Percentiles rank a stretch among this genome's conserved stretches.
Evolutionary conservation across 805 yeast species (phyloP).

Genomic region (Yarrowia deformans): DNA sequence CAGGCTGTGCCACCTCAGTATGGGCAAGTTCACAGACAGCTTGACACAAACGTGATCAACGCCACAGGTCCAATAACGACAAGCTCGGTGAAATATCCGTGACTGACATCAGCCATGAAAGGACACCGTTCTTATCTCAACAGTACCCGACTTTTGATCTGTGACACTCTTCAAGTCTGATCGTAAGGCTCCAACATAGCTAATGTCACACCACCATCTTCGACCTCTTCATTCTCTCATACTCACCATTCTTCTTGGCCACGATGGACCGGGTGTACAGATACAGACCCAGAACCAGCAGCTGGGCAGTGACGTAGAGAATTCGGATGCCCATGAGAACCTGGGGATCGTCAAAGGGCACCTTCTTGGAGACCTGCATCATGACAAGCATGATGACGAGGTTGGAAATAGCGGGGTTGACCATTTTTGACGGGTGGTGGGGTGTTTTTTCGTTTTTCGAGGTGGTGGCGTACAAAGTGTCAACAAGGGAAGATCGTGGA

Average conservation of each 20-base stretch:
- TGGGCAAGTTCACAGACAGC: too few species aligned
- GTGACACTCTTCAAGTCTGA: too few species aligned
- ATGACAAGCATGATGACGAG: conserved; percentile 89
- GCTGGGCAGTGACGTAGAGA: conserved; percentile 71
- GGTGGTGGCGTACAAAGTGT: neutral
- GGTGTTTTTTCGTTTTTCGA: neutral
- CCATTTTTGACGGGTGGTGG: conserved; percentile 45
- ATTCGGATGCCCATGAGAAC: conserved; percentile 76
- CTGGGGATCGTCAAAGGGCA: conserved; percentile 86
- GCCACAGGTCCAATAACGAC: too few species aligned
- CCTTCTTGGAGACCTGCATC: conserved; percentile 91
- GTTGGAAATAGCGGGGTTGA: conserved; percentile 91
- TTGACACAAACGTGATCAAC: too few species aligned
- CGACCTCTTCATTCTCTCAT: neutral
- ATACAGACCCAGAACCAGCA: conserved; percentile 70
- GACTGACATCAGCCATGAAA: too few species aligned
- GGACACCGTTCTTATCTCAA: too few species aligned
- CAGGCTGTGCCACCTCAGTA: too few species aligned
- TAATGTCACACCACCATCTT: too few species aligned
- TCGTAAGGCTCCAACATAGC: too few species aligned
- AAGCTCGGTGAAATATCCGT: too few species aligned
- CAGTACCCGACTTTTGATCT: too few species aligned
- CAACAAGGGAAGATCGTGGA: conserved; percentile 11
- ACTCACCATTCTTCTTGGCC: conserved; percentile 68
- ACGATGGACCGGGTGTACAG: conserved; percentile 67